phyloP scores from a whole-genome alignment of 129 eudicot species.

The Sambucus nigra region DNA sequence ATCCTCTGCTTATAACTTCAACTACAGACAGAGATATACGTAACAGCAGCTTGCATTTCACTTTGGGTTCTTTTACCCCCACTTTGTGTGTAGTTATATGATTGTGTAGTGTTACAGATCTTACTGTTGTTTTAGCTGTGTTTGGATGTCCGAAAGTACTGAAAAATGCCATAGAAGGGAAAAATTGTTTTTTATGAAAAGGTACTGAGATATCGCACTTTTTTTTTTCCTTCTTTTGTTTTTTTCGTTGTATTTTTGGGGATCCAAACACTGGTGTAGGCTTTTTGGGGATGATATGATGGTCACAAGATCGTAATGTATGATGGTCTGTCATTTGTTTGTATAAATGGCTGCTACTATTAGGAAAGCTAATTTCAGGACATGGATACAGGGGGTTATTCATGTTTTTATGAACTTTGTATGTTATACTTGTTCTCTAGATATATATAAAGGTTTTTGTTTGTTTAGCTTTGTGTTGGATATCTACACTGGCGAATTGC shows the following conservation, averaged over 20 bases:
- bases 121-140: conserved; percentile 4
- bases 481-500: background rate
- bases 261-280: too few species aligned
- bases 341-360: background rate
- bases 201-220: too few species aligned
- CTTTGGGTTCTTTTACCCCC: conserved; percentile 4
- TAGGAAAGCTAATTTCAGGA: conserved; percentile 23
- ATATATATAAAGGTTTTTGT: conserved; percentile 19
- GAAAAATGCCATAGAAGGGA: too few species aligned
- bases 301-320: background rate
- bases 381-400: conserved; percentile 26
- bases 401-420: conserved; percentile 27
- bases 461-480: conserved; percentile 7
- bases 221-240: background rate
- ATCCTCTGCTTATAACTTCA: background rate
- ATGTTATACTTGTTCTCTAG: conserved; percentile 28
- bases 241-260: background rate
- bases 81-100: conserved; percentile 32
- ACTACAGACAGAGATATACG: conserved; percentile 19
- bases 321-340: conserved; percentile 1
- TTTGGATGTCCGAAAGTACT: too few species aligned
- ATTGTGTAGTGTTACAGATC: conserved; percentile 28
- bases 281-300: too few species aligned
- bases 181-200: too few species aligned
- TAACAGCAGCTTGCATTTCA: conserved; percentile 46